Percentiles rank a stretch among this genome's conserved stretches.
These are phyloP conservation scores for Dactylellina drechsleri DNA, from an alignment of 2,329 filamentous ascomycete species.

Conservation along the genomic window DNA sequence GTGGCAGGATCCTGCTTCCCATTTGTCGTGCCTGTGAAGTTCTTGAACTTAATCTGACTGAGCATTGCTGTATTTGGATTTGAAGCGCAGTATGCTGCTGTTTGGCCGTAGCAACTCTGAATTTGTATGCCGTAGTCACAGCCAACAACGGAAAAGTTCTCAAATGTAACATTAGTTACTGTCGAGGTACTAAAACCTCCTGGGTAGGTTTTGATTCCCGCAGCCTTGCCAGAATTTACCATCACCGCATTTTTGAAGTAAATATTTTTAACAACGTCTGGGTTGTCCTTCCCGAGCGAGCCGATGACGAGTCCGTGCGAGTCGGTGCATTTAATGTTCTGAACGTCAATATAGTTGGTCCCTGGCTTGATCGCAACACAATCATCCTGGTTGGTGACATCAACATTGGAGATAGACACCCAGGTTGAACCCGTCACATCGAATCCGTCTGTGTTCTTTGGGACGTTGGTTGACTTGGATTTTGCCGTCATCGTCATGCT, in stretches of 20 bases:
- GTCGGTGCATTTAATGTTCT: constrained; percentile 64
- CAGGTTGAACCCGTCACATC: constrained; percentile 62
- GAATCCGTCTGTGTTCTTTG: constrained; percentile 65
- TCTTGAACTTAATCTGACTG: constrained; percentile 61
- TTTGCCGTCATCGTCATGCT: constrained; percentile 62
- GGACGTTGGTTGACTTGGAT: constrained; percentile 61
- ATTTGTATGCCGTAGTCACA: constrained; percentile 65
- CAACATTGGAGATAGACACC: constrained; percentile 61
- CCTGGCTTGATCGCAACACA: constrained; percentile 65
- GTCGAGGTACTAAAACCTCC: constrained; percentile 61
- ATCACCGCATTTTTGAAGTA: constrained; percentile 63
- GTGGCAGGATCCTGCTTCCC: constrained; percentile 60
- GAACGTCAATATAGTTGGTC: constrained; percentile 62
- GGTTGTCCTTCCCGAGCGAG: constrained; percentile 62
- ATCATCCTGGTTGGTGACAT: constrained; percentile 64
- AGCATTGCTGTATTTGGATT: constrained; percentile 61
- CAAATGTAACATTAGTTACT: constrained; percentile 64
- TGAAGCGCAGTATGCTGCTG: constrained; percentile 60
- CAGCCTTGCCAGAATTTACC: constrained; percentile 64
- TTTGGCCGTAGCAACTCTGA: constrained; percentile 64
- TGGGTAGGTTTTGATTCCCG: constrained; percentile 65
- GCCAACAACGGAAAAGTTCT: constrained; percentile 61
- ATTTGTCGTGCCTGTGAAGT: constrained; percentile 62
- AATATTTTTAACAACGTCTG: constrained; percentile 64
- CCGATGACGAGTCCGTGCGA: constrained; percentile 66